Evolutionary conservation across 495 filamentous ascomycete genomes (phyloP), one percentile per base, ranked within the genome.

Genomic region (Penicillium pulvis): DNA sequence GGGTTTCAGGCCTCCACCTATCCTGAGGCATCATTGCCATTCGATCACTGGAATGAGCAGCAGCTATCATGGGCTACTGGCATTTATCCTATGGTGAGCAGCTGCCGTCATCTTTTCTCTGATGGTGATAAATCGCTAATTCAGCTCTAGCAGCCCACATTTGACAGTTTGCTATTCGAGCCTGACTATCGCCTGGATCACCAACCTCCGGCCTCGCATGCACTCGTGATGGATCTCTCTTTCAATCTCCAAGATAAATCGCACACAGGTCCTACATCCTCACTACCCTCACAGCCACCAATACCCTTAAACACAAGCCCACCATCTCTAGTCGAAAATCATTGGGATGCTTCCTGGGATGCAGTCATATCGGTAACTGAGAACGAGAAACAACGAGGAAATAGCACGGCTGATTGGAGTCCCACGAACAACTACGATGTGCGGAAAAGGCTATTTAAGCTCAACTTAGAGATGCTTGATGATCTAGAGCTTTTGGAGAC

Each of bases 401-500:
- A 3, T 5, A 1, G 10, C 10, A 31, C 35, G n/a, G n/a, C 16
- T 20, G 51, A 43, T 0, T 23, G 24, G 56, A 19, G 6, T 2
- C 8, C 23, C 0, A 16, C 11, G 7, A 53, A 51, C 3, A 12
- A 7, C 0, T 45, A 52, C 3, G 17, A 14, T 17, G 20, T 53
- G 6, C 53, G 51, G 4, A 70, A 55, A 42, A 56, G 39, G 8
- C 35, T 68, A 1, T 31, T 70, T 7, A 57, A 51, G 19, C 23
- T 70, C 3, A 56, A 60, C 9, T 16, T 64, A 10, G 67, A 56
- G 10, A 36, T 70, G 20, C 47, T 63, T 1, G 56, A 65, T 0
- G 67, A 70, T 47, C 45, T 70, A 6, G 62, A 66, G 3, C 26
- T 58, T 12, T 36, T 69, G 11, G 60, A 66, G 6, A 16, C 35